A percentile compares a stretch with the other conserved stretches of the same genome.
Conservation (phyloP, 2,329 filamentous ascomycete species). For the Diaporthe citriasiana region DNA sequence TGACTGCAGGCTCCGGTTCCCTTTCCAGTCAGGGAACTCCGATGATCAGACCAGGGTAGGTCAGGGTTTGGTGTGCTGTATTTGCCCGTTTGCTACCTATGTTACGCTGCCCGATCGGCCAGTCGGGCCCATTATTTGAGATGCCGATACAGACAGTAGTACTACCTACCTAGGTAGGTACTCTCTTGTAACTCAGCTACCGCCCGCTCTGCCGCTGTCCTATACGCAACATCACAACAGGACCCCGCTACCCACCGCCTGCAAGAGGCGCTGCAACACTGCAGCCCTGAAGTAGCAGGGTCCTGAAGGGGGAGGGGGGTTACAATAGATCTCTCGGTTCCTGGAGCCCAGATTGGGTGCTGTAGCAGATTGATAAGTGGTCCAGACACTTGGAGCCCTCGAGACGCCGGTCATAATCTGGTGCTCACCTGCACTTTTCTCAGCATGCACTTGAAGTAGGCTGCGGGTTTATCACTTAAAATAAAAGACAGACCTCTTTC, state of each 20-base stretch:
- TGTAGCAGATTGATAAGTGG: neutral
- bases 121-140: conserved; percentile 34
- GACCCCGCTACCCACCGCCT: conserved; percentile 13
- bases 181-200: no score
- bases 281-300: no score
- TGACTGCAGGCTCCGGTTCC: conserved; percentile 20
- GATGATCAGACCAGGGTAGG: conserved; percentile 36
- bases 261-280: conserved; percentile 25
- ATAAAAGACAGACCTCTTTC: neutral
- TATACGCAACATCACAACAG: neutral
- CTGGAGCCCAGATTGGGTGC: neutral
- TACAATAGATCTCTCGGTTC: conserved; percentile 24
- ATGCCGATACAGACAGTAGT: conserved; percentile 28
- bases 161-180: no score
- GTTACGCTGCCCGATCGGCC: conserved; percentile 28
- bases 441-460: neutral
- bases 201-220: conserved; percentile 22
- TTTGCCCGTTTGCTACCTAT: conserved; percentile 16
- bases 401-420: neutral
- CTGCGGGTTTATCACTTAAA: neutral
- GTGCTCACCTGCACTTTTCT: neutral
- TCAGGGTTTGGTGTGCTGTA: conserved; percentile 27
- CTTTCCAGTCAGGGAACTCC: conserved; percentile 16
- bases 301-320: no score
- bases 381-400: neutral